Percentiles rank a stretch among this genome's conserved stretches.
Conservation (phyloP, 2,329 filamentous ascomycete genomes). For the Boeremia exigua region DNA sequence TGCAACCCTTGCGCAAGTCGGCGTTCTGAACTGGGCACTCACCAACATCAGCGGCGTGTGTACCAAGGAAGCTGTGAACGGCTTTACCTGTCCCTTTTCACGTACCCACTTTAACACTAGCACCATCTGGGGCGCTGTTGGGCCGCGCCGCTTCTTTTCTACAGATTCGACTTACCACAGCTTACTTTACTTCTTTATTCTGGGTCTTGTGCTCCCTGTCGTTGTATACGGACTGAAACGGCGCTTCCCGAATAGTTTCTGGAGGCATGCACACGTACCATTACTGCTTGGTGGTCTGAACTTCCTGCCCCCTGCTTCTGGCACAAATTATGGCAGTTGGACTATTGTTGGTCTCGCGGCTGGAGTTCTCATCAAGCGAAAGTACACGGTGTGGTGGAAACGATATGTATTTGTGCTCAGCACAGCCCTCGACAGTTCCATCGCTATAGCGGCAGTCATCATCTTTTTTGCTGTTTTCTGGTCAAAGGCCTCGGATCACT, state of each 20-base stretch:
- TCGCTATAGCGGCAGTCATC: not conserved
- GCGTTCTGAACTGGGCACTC: slow-evolving; percentile 1
- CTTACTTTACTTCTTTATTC: not conserved
- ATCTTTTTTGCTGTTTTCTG: slow-evolving; percentile 7
- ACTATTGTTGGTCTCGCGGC: not conserved
- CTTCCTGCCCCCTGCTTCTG: not conserved
- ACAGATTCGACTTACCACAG: not conserved
- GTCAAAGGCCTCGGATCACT: not conserved
- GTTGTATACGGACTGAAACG: not conserved
- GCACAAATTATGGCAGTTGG: slow-evolving; percentile 3
- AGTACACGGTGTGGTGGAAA: not conserved
- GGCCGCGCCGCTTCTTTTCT: slow-evolving; percentile 1
- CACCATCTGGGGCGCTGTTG: slow-evolving; percentile 3
- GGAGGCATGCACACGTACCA: not conserved
- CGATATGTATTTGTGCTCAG: not conserved
- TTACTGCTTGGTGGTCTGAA: not conserved
- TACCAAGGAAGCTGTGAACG: not conserved
- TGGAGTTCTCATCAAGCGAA: not conserved
- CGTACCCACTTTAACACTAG: slow-evolving; percentile 2
- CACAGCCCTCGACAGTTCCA: slow-evolving; percentile 1
- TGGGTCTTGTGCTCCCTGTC: not conserved
- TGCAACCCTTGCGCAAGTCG: slow-evolving; percentile 1
- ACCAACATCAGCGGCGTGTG: not conserved
- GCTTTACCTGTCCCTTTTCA: slow-evolving; percentile 1
- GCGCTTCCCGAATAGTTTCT: not conserved